These are phyloP conservation scores for Boletus reticulatus DNA, from an alignment of 768 basidiomycete genomes.

Conservation along the genomic window DNA sequence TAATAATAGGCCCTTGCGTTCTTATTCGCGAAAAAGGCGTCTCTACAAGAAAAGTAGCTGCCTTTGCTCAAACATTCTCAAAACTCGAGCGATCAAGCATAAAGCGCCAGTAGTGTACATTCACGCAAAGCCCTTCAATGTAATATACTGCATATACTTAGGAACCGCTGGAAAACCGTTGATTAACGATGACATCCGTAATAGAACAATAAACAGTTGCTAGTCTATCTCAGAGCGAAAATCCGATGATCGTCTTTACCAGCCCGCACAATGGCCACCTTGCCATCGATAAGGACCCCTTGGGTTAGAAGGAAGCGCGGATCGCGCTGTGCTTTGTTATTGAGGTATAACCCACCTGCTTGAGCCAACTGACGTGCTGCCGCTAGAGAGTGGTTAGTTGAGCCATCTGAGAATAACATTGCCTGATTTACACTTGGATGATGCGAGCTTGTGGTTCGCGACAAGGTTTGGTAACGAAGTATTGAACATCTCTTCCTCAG, in stretches of 20 bases:
- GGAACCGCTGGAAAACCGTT: not conserved
- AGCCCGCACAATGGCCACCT: slow-evolving; percentile 63
- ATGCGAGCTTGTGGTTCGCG: slow-evolving; percentile 51
- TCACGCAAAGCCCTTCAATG: not conserved
- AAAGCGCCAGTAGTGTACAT: not conserved
- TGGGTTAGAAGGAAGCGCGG: slow-evolving; percentile 39
- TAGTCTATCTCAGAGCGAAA: slow-evolving; percentile 37
- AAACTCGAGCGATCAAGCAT: not conserved
- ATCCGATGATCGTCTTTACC: slow-evolving; percentile 73
- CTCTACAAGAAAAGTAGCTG: not conserved
- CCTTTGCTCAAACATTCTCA: not conserved
- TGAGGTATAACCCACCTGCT: slow-evolving; percentile 70
- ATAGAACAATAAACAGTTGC: not conserved
- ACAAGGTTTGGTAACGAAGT: slow-evolving; percentile 61
- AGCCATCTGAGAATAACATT: not conserved
- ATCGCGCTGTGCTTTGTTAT: slow-evolving; percentile 58
- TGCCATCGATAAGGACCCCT: slow-evolving; percentile 56
- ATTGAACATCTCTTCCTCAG: slow-evolving; percentile 49
- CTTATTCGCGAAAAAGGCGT: slow-evolving; percentile 3
- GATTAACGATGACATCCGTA: not conserved
- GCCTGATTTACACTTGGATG: slow-evolving; percentile 58
- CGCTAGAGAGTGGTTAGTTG: slow-evolving; percentile 39
- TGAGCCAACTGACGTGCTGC: slow-evolving; percentile 61
- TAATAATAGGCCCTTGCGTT: slow-evolving; percentile 25
- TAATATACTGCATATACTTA: slow-evolving; percentile 10